Evolutionary conservation across 2,329 filamentous ascomycete species (phyloP).

Genomic region (Colletotrichum orbiculare): DNA sequence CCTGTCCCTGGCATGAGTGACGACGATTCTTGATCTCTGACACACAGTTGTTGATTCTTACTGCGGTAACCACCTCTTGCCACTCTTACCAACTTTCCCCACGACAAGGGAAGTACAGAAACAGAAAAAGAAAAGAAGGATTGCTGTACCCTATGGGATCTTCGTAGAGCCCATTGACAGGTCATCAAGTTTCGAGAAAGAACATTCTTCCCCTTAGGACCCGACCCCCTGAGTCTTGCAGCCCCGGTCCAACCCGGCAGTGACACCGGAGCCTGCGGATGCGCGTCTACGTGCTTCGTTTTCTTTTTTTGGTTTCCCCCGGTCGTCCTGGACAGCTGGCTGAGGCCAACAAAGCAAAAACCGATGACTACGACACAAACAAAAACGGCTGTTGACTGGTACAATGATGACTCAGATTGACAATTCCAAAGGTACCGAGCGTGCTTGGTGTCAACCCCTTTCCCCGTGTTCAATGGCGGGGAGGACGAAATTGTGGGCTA

Average conservation of each 20-base stretch:
- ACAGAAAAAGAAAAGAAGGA: neutral
- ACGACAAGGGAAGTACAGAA: too few relatives aligned
- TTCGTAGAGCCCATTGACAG: constrained; percentile 1
- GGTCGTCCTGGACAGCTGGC: neutral
- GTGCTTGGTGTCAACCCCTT: neutral
- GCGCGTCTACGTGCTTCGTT: neutral
- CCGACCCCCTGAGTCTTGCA: too few relatives aligned
- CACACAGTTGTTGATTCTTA: neutral
- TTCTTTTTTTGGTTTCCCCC: neutral
- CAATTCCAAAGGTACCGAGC: neutral
- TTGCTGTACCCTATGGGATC: constrained; percentile 13
- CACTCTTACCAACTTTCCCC: too few relatives aligned
- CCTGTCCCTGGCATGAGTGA: constrained; percentile 26
- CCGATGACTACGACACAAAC: neutral
- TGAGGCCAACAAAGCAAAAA: constrained; percentile 4
- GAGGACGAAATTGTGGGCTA: constrained; percentile 8
- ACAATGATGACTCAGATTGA: constrained; percentile 20
- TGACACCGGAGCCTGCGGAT: constrained; percentile 27
- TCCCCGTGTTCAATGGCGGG: constrained; percentile 26
- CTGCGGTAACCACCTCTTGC: too few relatives aligned
- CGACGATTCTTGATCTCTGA: neutral
- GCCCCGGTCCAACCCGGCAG: too few relatives aligned
- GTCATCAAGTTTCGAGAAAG: too few relatives aligned
- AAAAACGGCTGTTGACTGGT: neutral
- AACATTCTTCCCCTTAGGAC: too few relatives aligned